Conservation (phyloP, 306 rosid genomes). For the Rosa lucieae region DNA sequence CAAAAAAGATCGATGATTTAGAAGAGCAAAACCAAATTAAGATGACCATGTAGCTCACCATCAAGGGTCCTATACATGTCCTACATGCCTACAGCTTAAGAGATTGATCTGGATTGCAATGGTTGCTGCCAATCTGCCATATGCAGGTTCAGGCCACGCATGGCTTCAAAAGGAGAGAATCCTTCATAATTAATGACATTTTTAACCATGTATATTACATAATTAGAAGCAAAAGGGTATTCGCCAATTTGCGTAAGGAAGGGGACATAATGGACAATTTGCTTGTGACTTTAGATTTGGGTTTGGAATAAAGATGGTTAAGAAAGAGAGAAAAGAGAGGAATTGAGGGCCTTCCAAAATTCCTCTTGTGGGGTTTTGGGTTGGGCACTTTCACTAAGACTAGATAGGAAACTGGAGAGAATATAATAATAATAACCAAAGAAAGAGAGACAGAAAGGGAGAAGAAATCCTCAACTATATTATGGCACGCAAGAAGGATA, state of each 20-base stretch:
- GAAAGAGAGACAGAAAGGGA: constrained; percentile 27
- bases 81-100: constrained; percentile 34
- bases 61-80: constrained; percentile 46
- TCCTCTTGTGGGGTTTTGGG: constrained; percentile 63
- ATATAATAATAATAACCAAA: constrained; percentile 35
- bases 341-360: constrained; percentile 47
- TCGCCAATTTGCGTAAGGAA: background rate
- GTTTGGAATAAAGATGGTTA: constrained; percentile 75
- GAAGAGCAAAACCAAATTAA: constrained; percentile 17
- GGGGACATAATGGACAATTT: constrained; percentile 47
- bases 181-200: constrained; percentile 29
- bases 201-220: constrained; percentile 30
- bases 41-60: constrained; percentile 21
- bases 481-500: constrained; percentile 46
- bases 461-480: constrained; percentile 44
- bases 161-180: constrained; percentile 40
- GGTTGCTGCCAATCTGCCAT: constrained; percentile 30
- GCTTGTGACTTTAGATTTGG: constrained; percentile 62
- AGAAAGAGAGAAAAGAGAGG: constrained; percentile 32
- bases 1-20: constrained; percentile 27
- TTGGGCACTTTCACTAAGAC: constrained; percentile 56
- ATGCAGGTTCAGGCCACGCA: constrained; percentile 37
- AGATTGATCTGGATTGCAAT: constrained; percentile 39
- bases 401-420: constrained; percentile 38
- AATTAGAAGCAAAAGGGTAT: constrained; percentile 7